Evolutionary conservation across 106 monocot species (phyloP), one percentile per base, ranked within the genome.

Genomic region (Triglochin maritima): DNA sequence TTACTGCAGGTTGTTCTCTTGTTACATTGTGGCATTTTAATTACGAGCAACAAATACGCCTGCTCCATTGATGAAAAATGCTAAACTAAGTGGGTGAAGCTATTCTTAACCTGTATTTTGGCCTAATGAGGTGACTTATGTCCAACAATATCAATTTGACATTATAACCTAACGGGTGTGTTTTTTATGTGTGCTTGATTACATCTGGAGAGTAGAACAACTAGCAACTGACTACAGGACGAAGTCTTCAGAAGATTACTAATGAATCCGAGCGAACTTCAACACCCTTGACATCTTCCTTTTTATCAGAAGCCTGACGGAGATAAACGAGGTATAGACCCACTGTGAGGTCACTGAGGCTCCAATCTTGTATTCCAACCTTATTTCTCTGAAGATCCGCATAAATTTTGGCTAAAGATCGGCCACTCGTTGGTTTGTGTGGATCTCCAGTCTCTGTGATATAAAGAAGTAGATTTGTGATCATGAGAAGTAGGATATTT

Each of bases 241-340:
- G 11, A 66, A 66, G 29, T 15, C 9, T 9, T 7, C 5, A 51
- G 41, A 56, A 77, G 71, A 72, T 85, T 84, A 91, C 96, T 14
- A 79, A 65, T 70, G 52, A 51, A 71, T 96, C 88, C 8, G 88
- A 86, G 49, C 60, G 74, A 61, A 96, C 82, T 81, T 83, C 80
- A 50, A 81, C 70, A 17, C 96, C 96, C 45, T 83, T 78, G 65
- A 88, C 64, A 55, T 80, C 85, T 8, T 90, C 81, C 71, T 82
- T 73, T 67, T 82, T 80, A 15, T 62, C 47, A 44, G 82, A 56
- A 62, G 91, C 69, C 66, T 88, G 96, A 63, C 90, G 84, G 41
- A 91, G 83, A 72, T 88, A 90, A 62, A 96, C 81, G 8, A 96
- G 81, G 68, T 96, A 96, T 59, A 95, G 71, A 56, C 88, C 96